Evolutionary conservation across 352 stramenopile species (phyloP), one percentile per base, ranked within the genome.

Genomic region (Sclerospora graminicola): DNA sequence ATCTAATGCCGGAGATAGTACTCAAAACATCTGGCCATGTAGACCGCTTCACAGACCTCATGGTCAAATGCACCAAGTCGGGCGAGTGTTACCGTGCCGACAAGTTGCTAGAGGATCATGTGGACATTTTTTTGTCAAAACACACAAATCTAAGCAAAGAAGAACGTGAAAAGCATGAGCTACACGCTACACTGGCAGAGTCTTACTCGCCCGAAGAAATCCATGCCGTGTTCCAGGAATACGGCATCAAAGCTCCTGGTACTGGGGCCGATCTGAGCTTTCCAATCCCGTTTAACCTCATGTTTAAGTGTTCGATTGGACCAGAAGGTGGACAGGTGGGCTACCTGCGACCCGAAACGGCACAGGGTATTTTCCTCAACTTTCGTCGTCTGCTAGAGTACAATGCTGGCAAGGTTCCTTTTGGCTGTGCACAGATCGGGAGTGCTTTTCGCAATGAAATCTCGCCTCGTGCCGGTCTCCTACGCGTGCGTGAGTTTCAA

Each of bases 311-410:
- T 50, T 94, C 90, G 36, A 99, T 99, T 63, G 97, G 97, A 28
- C 96, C 97, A 1, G 94, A 98, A 67, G 97, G 96, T 35, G 97
- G 90, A 26, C 54, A 89, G 41, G 77, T 97, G 10, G 96, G 96
- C 37, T 99, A 98, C 78, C 74, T 99, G 58, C 84, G 97, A 18
- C 97, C 97, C 0, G 97, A 99, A 71, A 99, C 97, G 11, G 97
- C 97, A 4, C 97, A 99, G 62, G 90, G 92, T 37, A 94, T 99
- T 18, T 99, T 99, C 74, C 87, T 99, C 6, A 99, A 99, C 78
- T 99, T 99, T 62, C 82, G 84, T 37, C 88, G 96, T 14, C 72
- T 99, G 50, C 76, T 99, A 36, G 94, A 99, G 59, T 97, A 96
- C 72, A 99, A 99, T 74, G 79, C 89, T 20, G 86, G 94, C 51